Conservation (phyloP, 768 basidiomycete species). For the Coprinellus aureogranulatus region DNA sequence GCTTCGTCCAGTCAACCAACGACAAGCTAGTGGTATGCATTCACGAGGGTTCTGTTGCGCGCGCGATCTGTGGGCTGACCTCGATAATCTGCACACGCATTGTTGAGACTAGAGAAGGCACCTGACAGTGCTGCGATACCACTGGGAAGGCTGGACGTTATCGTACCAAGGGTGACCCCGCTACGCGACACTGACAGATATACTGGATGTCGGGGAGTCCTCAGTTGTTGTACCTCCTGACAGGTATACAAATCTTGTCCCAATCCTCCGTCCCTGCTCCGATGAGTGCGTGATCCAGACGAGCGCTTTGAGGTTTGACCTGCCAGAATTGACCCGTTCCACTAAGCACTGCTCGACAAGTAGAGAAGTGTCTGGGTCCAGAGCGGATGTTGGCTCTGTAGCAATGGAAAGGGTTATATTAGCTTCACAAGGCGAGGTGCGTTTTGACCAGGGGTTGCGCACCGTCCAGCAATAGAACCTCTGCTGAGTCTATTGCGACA, state of each 20-base stretch:
- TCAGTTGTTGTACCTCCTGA: slow-evolving; percentile 44
- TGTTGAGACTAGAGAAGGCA: no score
- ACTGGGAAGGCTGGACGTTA: no score
- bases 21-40: no score
- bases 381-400: slow-evolving; percentile 84
- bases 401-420: not conserved
- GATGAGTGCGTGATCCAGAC: slow-evolving; percentile 89
- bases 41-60: no score
- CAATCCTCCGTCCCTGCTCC: slow-evolving; percentile 73
- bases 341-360: slow-evolving; percentile 65
- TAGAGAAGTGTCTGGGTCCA: slow-evolving; percentile 66
- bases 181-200: not conserved
- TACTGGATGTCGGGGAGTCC: slow-evolving; percentile 19
- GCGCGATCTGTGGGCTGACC: no score
- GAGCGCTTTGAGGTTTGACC: slow-evolving; percentile 62
- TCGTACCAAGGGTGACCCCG: no score
- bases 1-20: no score
- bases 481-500: slow-evolving; percentile 69
- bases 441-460: no score
- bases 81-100: no score
- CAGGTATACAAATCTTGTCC: slow-evolving; percentile 62
- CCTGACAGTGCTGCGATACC: no score
- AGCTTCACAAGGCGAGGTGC: no score
- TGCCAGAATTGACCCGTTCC: slow-evolving; percentile 45
- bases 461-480: slow-evolving; percentile 82